Evolutionary conservation across 1,284 basidiomycete species (phyloP).

Genomic region (Marasmius oreades): DNA sequence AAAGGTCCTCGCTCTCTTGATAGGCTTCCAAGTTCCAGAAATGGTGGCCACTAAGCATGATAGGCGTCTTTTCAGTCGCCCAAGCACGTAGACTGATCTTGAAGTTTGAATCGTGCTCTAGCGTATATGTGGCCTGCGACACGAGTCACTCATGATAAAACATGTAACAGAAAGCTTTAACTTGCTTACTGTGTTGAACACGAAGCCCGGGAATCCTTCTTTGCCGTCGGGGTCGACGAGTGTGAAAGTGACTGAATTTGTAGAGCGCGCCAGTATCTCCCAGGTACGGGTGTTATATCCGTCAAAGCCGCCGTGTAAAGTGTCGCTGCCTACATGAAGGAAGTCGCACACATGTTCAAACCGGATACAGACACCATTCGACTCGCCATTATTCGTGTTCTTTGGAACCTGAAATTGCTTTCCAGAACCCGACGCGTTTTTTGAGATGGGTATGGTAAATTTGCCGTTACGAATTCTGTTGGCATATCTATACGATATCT

Average conservation of each 20-base stretch:
- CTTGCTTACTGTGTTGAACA: conserved; percentile 30
- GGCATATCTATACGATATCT: conserved; percentile 28
- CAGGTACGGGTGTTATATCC: conserved; percentile 42
- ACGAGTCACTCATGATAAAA: no score
- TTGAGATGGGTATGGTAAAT: conserved; percentile 44
- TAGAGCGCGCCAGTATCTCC: conserved; percentile 27
- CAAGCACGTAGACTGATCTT: conserved; percentile 37
- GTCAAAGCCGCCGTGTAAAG: conserved; percentile 39
- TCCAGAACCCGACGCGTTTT: conserved; percentile 33
- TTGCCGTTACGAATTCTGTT: conserved; percentile 47
- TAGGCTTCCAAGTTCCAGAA: conserved; percentile 50
- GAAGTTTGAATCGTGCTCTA: conserved; percentile 36
- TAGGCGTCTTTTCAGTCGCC: conserved; percentile 39
- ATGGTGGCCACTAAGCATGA: conserved; percentile 42
- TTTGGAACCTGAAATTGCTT: conserved; percentile 36
- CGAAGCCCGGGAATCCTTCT: conserved; percentile 46
- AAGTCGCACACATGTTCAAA: neutral
- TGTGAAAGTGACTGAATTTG: conserved; percentile 35
- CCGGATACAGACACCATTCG: neutral
- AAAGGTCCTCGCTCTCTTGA: conserved; percentile 37
- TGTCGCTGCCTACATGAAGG: conserved; percentile 23
- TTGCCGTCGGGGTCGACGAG: conserved; percentile 38
- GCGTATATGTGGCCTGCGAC: conserved; percentile 33
- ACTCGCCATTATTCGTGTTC: conserved; percentile 38
- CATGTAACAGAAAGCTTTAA: no score